Evolutionary conservation across 352 stramenopile genomes (phyloP).

Genomic region (Pythium aristosporum): DNA sequence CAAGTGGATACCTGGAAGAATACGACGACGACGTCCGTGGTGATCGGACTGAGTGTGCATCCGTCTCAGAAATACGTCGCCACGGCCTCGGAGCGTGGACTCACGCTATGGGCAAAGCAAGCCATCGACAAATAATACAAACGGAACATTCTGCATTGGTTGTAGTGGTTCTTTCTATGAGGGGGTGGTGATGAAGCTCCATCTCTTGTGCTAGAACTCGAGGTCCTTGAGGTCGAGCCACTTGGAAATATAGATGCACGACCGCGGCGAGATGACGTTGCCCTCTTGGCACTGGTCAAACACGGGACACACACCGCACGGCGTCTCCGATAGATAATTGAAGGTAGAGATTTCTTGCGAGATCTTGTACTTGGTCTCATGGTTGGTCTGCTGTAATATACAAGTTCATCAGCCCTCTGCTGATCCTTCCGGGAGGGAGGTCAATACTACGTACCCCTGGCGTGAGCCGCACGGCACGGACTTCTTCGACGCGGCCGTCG

Average conservation of each 20-base stretch:
- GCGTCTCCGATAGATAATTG: constrained; percentile 88
- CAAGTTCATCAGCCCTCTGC: too few species aligned
- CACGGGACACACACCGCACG: constrained; percentile 89
- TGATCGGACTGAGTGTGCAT: constrained; percentile 30
- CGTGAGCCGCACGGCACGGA: constrained; percentile 75
- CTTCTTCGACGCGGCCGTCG: constrained; percentile 89
- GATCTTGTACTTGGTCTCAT: constrained; percentile 88
- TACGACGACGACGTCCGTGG: constrained; percentile 2
- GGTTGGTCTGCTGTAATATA: constrained; percentile 39
- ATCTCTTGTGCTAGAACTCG: constrained; percentile 50
- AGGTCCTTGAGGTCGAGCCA: constrained; percentile 90
- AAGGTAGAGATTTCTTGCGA: constrained; percentile 85
- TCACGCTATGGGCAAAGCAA: constrained; percentile 28
- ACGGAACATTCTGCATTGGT: background rate
- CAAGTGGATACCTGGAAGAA: constrained; percentile 35
- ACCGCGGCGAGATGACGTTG: constrained; percentile 89
- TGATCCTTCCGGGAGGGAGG: too few species aligned
- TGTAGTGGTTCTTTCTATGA: constrained; percentile 1
- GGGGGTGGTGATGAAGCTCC: background rate
- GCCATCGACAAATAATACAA: background rate
- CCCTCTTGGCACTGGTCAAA: constrained; percentile 90
- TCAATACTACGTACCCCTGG: constrained; percentile 48
- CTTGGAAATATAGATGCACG: constrained; percentile 90
- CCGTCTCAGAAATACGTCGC: constrained; percentile 21
- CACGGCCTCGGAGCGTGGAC: constrained; percentile 8